Percentiles rank a stretch among this genome's conserved stretches.
Evolutionary conservation across 2,329 filamentous ascomycete genomes (phyloP).

Genomic region (Lachnellula occidentalis): DNA sequence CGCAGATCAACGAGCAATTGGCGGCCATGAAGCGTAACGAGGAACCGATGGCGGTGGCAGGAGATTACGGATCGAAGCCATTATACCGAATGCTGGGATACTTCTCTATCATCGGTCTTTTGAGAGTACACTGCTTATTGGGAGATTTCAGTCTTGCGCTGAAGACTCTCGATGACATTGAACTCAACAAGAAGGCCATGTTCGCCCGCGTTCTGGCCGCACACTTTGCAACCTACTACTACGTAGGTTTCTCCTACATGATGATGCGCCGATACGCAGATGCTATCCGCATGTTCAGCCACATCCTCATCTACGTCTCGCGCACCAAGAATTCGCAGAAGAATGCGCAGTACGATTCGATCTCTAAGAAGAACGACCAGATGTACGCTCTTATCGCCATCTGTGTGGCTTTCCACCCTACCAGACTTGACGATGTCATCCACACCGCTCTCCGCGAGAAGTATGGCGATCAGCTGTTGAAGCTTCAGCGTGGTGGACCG

Average conservation of each 20-base stretch:
- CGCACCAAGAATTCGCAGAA: conserved; percentile 99
- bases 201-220: conserved; percentile 99
- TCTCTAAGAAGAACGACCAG: conserved; percentile 99
- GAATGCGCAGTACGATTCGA: conserved; percentile 95
- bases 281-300: conserved; percentile 99
- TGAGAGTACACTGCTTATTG: conserved; percentile 92
- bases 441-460: conserved; percentile 97
- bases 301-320: conserved; percentile 98
- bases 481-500: conserved; percentile 91
- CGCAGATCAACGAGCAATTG: conserved; percentile 96
- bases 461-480: conserved; percentile 96
- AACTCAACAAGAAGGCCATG: conserved; percentile 99
- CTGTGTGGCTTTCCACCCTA: conserved; percentile 96
- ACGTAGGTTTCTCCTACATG: conserved; percentile 99
- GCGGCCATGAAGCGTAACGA: conserved; percentile 91
- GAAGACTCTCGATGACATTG: conserved; percentile 98
- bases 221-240: conserved; percentile 99
- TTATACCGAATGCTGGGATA: conserved; percentile 98
- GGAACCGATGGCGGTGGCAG: conserved; percentile 80
- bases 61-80: conserved; percentile 90
- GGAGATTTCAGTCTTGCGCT: conserved; percentile 97
- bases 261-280: conserved; percentile 99
- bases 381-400: conserved; percentile 99
- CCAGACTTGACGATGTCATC: conserved; percentile 95
- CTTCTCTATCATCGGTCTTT: conserved; percentile 96